Conservation (phyloP, 208 protist species). For the Trypanosoma theileri region DNA sequence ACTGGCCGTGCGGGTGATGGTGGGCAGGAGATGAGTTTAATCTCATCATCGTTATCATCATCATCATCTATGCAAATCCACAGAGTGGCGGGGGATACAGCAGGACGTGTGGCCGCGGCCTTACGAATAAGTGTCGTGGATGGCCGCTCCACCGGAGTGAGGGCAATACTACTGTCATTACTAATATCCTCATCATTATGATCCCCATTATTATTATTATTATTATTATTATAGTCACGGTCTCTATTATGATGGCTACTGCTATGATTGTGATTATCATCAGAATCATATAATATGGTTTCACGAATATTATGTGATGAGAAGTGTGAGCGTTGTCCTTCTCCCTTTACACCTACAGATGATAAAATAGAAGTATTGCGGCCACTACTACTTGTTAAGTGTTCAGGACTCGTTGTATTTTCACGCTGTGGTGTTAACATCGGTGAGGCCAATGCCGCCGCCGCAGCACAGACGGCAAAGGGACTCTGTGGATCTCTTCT, state of each 20-base stretch:
- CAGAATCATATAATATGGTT: neutral
- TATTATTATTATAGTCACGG: neutral
- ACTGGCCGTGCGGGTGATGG: neutral
- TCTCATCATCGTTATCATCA: slow-evolving; percentile 47
- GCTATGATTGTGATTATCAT: neutral
- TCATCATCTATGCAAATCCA: slow-evolving; percentile 80
- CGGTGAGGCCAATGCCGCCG: neutral
- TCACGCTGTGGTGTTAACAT: neutral
- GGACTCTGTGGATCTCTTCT: neutral
- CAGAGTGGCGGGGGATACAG: slow-evolving; percentile 54
- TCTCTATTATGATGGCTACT: slow-evolving; percentile 2
- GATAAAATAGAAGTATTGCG: slow-evolving; percentile 6
- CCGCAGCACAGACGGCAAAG: neutral
- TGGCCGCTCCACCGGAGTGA: slow-evolving; percentile 25
- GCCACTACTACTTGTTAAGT: slow-evolving; percentile 6
- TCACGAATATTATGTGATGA: neutral
- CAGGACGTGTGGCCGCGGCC: slow-evolving; percentile 55
- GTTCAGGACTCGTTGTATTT: neutral
- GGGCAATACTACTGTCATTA: slow-evolving; percentile 7
- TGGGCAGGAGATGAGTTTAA: slow-evolving; percentile 10
- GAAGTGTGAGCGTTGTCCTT: neutral
- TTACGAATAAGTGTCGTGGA: slow-evolving; percentile 58
- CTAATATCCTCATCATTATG: neutral
- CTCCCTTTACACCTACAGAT: neutral
- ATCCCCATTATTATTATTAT: neutral